Base-by-base conservation (phyloP, 129 eudicot genomes). In the Arctium lappa region DNA sequence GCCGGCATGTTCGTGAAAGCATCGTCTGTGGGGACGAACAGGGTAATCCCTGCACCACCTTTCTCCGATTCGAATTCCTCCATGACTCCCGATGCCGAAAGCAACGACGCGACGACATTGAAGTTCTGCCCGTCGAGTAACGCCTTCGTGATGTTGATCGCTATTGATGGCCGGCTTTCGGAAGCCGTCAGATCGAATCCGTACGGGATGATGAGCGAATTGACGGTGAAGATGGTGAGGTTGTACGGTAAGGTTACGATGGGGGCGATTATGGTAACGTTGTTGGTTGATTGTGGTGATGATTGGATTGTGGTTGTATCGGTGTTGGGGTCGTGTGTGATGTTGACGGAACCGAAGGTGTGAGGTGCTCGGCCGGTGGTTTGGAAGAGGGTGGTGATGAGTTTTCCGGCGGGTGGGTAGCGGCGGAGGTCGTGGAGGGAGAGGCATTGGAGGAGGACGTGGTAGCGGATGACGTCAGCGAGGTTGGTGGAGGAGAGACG, bases 391-490 rank as follows among this genome's bases (percentile, higher is more conserved):
- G 98, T 94, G 70, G 98, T 79, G 83, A 94, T 12, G 53, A 90
- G 88, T 75, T 88, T 86, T 0, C 98, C 97, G 72, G 89, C 2
- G 4, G 88, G 81, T 0, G 97, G 90, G 32, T 86, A 42, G n/a
- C 18, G 89, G 18, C 78, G 85, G 81, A 94, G 92, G 84, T 92
- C 97, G 38, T 88, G 44, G 30, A 56, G 34, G 34, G 97, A 86
- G 69, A 94, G 85, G 88, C 88, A 92, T 39, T 90, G 85, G 48
- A 92, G 83, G 69, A 94, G 89, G 85, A 94, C 83, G 36, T 94
- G 93, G 97, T 86, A 90, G 83, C 98, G 97, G 91, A 94, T 85
- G 86, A 90, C 86, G 75, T 94, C 97, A 63, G 92, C 85, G 89
- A 90, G 79, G 84, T 73, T 71, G 75, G 81, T 5, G 73, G 92